Conservation (phyloP, 1,284 basidiomycete genomes). For the Pseudozyma sp. region DNA sequence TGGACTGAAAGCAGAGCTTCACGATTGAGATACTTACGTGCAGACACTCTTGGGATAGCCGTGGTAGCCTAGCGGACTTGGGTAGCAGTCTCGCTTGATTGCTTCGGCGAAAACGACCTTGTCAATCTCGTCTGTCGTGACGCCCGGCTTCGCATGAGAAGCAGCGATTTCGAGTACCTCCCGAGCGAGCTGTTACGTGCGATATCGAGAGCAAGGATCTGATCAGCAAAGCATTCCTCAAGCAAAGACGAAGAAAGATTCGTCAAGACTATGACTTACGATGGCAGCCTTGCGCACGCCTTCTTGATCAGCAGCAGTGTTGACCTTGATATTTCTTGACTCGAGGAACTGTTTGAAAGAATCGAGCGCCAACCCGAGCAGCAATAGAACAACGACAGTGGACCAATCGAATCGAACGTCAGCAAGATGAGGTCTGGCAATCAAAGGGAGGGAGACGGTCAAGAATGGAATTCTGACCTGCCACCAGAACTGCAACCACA, state of each 20-base stretch:
- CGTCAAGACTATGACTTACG: constrained; percentile 11
- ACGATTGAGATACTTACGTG: constrained; percentile 71
- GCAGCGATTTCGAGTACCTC: constrained; percentile 93
- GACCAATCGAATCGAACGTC: constrained; percentile 16
- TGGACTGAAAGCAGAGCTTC: too few species aligned
- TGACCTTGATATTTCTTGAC: constrained; percentile 64
- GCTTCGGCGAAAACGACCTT: constrained; percentile 93
- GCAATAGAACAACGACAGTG: constrained; percentile 28
- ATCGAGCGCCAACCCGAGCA: constrained; percentile 39
- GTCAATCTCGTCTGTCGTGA: constrained; percentile 92
- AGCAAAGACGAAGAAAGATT: background rate
- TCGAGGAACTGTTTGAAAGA: constrained; percentile 55
- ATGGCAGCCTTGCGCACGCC: constrained; percentile 62
- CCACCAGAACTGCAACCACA: constrained; percentile 50
- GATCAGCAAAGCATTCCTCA: background rate
- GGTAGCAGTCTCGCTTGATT: constrained; percentile 91
- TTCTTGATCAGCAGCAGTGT: constrained; percentile 56
- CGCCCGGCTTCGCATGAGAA: constrained; percentile 83
- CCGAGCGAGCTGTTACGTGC: constrained; percentile 77
- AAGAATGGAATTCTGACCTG: constrained; percentile 56
- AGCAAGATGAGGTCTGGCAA: constrained; percentile 15
- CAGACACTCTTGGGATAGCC: constrained; percentile 95
- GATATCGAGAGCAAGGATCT: constrained; percentile 11
- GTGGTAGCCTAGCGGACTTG: constrained; percentile 92
- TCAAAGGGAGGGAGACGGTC: constrained; percentile 28